A percentile compares a stretch with the other conserved stretches of the same genome.
phyloP scores from a whole-genome alignment of 768 basidiomycete genomes.

The Termitomyces sp. region DNA sequence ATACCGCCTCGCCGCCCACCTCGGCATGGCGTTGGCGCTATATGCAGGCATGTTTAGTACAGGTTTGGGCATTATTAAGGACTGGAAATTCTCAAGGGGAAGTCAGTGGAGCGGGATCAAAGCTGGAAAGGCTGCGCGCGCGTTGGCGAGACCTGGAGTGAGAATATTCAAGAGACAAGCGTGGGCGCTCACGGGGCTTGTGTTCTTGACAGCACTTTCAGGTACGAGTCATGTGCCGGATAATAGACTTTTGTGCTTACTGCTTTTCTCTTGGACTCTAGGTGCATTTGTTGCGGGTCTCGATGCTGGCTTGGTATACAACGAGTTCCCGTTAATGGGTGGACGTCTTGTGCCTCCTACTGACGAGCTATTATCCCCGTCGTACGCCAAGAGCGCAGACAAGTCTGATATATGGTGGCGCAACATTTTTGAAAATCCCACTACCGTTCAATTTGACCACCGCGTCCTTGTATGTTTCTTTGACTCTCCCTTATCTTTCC shows the following conservation, averaged over 20 bases:
- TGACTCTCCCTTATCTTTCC: not conserved
- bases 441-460: conserved; percentile 97
- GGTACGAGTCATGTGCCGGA: conserved; percentile 45
- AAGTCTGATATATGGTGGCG: conserved; percentile 89
- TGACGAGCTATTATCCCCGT: conserved; percentile 76
- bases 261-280: conserved; percentile 27
- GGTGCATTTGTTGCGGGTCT: conserved; percentile 98
- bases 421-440: conserved; percentile 96
- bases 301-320: conserved; percentile 96
- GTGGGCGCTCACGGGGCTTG: conserved; percentile 68
- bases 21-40: conserved; percentile 88
- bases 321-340: conserved; percentile 98
- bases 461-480: conserved; percentile 72
- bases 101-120: conserved; percentile 58
- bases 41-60: conserved; percentile 90
- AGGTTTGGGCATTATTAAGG: conserved; percentile 72
- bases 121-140: conserved; percentile 38
- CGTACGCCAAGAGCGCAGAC: conserved; percentile 70
- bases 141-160: conserved; percentile 57
- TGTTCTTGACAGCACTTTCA: conserved; percentile 90
- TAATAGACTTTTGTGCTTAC: not conserved
- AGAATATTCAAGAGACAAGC: conserved; percentile 58
- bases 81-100: conserved; percentile 68
- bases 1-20: conserved; percentile 92
- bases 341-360: conserved; percentile 78